Evolutionary conservation across 129 eudicot species (phyloP), one percentile per base, ranked within the genome.

Genomic region (Flaveria trinervia): DNA sequence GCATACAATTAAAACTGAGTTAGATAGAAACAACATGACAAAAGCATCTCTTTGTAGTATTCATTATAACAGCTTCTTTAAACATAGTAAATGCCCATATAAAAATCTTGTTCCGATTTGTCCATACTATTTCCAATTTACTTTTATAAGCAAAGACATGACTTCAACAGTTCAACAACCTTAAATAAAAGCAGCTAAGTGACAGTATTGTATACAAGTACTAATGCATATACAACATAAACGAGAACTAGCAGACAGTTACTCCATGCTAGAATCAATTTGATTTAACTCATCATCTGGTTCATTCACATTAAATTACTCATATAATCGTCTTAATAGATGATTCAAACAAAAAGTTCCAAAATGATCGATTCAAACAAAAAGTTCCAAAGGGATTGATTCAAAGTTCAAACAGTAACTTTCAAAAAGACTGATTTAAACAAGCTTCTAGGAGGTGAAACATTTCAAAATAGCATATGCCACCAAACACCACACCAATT

Each of bases 401-500:
- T 68, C 70, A 68, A 68, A 45, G 43, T 26, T 59, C 41, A 36
- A 36, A 36, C 41, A 36, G 41, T 36, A 50, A 61, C 25, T 62
- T 79, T 61, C 17, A 71, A 33, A 77, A 59, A 45, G 76, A 46
- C 14, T 16, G 20, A 65, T 49, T 72, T 69, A 33, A 68, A 73
- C 70, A 45, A 48, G 7, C 69, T 64, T 64, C 20, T 28, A 28
- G 22, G 22, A 15, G 46, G 69, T 64, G 45, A 26, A 60, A 57
- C 9, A 13, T 57, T 57, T 57, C 65, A 57, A 4, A 57, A 20
- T 22, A 57, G 65, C 11, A 57, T 57, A 20, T 12, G 20, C 15
- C 28, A 62, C 44, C 68, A 62, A 26, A 62, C 43, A 28, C 45
- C 16, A 60, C 18, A 43, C 43, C 17, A 5, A 14, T 14, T 26